Percentiles rank a stretch among this genome's conserved stretches.
These are phyloP conservation scores for Aureobasidium sp. DNA, from an alignment of 2,329 filamentous ascomycete genomes.

Conservation along the genomic window DNA sequence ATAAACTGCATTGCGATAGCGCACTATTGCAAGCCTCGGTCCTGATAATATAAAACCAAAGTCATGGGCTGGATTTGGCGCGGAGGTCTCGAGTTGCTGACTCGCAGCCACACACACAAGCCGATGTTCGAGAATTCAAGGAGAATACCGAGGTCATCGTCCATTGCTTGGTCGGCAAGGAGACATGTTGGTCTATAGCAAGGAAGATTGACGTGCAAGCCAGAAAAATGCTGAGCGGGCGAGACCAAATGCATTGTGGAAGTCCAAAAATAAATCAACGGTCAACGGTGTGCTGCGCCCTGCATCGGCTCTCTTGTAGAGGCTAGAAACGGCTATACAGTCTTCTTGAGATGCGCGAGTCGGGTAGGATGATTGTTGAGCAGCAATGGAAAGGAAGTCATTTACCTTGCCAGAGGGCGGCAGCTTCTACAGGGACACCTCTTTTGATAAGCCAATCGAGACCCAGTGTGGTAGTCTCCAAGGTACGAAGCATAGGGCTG, in stretches of 20 bases:
- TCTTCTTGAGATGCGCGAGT: background rate
- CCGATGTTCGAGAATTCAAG: background rate
- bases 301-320: slow-evolving; percentile 4
- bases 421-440: slow-evolving; percentile 48
- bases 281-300: slow-evolving; percentile 7
- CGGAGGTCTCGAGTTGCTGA: background rate
- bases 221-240: background rate
- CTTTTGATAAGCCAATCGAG: slow-evolving; percentile 52
- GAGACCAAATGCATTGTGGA: background rate
- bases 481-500: slow-evolving; percentile 58
- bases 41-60: background rate
- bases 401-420: slow-evolving; percentile 59
- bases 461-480: slow-evolving; percentile 55
- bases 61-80: background rate
- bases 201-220: background rate
- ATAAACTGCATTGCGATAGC: background rate
- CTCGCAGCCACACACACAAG: background rate
- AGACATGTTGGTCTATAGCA: background rate
- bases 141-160: background rate
- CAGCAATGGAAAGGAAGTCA: background rate
- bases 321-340: slow-evolving; percentile 12
- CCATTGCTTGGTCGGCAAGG: background rate
- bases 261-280: slow-evolving; percentile 1
- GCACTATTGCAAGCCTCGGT: background rate
- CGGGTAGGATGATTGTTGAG: background rate